Percentiles rank a stretch among this genome's conserved stretches.
Conservation (phyloP, 805 yeast species). For the Saccharomycopsis sp. region DNA sequence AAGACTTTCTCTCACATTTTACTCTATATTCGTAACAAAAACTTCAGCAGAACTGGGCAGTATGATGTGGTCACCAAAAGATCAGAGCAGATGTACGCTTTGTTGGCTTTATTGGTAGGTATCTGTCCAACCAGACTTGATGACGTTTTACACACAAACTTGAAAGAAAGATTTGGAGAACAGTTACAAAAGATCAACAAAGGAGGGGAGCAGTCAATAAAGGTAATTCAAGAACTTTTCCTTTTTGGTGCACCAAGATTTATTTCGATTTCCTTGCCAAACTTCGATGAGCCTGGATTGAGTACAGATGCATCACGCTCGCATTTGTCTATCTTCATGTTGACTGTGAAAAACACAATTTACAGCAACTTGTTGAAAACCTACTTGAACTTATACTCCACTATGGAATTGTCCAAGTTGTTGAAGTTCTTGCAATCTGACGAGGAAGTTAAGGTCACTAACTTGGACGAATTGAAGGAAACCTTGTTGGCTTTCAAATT, state of each 20-base stretch:
- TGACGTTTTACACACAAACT: conserved; percentile 36
- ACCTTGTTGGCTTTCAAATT: conserved; percentile 38
- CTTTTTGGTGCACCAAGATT: conserved; percentile 43
- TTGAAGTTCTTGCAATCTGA: conserved; percentile 34
- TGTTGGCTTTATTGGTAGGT: conserved; percentile 39
- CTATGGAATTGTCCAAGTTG: conserved; percentile 38
- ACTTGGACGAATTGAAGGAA: conserved; percentile 33
- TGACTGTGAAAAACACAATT: conserved; percentile 33
- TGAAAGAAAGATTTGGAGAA: conserved; percentile 42
- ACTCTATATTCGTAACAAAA: conserved; percentile 39
- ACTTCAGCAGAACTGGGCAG: conserved; percentile 37
- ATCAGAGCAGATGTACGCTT: conserved; percentile 46
- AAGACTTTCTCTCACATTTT: conserved; percentile 42
- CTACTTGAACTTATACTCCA: conserved; percentile 40
- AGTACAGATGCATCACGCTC: conserved; percentile 35
- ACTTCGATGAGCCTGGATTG: conserved; percentile 27
- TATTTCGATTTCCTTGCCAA: conserved; percentile 35
- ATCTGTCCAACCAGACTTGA: conserved; percentile 42
- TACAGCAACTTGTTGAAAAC: conserved; percentile 37
- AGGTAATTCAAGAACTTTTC: conserved; percentile 40
- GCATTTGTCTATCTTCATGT: conserved; percentile 39
- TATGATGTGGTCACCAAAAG: conserved; percentile 41
- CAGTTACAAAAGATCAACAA: conserved; percentile 36
- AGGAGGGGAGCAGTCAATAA: conserved; percentile 36
- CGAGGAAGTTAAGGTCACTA: conserved; percentile 27